Evolutionary conservation across 2,329 filamentous ascomycete species (phyloP).

Genomic region (Calonectria multiphialidica): DNA sequence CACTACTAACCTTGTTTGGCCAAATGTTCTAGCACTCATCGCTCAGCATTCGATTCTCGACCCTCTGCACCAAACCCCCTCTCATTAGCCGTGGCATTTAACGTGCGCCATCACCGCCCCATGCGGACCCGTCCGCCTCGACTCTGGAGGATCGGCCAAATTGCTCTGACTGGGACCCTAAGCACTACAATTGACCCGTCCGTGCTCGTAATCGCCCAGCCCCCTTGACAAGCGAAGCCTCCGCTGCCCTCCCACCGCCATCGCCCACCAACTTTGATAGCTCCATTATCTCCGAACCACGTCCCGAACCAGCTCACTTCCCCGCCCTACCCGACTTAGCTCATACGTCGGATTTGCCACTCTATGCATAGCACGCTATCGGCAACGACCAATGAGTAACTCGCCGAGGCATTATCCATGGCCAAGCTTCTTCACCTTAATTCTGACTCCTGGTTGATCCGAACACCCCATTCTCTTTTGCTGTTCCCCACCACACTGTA

Average conservation of each 20-base stretch:
- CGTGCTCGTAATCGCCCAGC: background rate
- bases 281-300: slow-evolving; percentile 34
- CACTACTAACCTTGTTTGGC: no score
- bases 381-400: slow-evolving; percentile 28
- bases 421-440: background rate
- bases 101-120: slow-evolving; percentile 12
- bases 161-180: background rate
- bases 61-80: background rate
- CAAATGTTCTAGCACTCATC: background rate
- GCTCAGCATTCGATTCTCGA: background rate
- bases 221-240: slow-evolving; percentile 7
- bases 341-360: slow-evolving; percentile 34
- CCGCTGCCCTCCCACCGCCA: slow-evolving; percentile 2
- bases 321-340: slow-evolving; percentile 41
- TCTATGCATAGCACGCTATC: slow-evolving; percentile 15
- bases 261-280: background rate
- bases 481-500: background rate
- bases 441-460: background rate
- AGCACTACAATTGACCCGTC: slow-evolving; percentile 2
- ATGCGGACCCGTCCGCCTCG: background rate
- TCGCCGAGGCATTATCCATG: background rate
- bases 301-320: slow-evolving; percentile 28
- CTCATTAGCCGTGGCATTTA: background rate
- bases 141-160: slow-evolving; percentile 10
- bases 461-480: background rate